Evolutionary conservation across 164 flowering plant genomes (phyloP).

Genomic region (Magnolia kwangsiensis): DNA sequence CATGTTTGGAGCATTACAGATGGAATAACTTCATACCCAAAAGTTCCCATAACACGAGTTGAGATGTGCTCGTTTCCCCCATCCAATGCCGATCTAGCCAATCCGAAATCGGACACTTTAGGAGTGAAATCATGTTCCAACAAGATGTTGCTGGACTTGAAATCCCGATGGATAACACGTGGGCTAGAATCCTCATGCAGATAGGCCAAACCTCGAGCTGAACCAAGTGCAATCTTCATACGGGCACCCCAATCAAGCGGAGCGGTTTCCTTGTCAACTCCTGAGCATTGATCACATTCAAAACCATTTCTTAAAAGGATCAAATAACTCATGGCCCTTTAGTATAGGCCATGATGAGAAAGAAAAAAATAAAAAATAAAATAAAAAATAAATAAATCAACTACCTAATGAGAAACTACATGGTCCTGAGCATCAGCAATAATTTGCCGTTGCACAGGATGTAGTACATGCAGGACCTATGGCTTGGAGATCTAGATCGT

Average conservation of each 20-base stretch:
- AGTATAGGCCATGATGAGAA: too few relatives aligned
- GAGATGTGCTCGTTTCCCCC: slow-evolving; percentile 75
- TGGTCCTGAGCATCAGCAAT: neutral
- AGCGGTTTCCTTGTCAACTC: slow-evolving; percentile 61
- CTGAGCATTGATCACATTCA: slow-evolving; percentile 26
- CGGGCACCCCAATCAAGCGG: slow-evolving; percentile 87
- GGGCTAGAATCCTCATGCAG: slow-evolving; percentile 98
- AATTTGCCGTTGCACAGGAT: neutral
- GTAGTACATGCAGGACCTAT: neutral
- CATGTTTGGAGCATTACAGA: neutral
- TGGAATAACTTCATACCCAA: slow-evolving; percentile 52
- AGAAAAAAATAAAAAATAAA: too few relatives aligned
- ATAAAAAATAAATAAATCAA: too few relatives aligned
- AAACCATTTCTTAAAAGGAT: neutral
- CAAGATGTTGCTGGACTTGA: slow-evolving; percentile 92
- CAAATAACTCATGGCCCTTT: neutral
- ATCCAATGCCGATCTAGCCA: slow-evolving; percentile 76
- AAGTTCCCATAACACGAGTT: slow-evolving; percentile 90
- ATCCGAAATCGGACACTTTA: slow-evolving; percentile 92
- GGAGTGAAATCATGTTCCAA: slow-evolving; percentile 87
- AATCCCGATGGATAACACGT: slow-evolving; percentile 89
- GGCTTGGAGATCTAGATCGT: too few relatives aligned
- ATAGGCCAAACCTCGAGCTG: slow-evolving; percentile 95
- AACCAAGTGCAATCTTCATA: slow-evolving; percentile 89
- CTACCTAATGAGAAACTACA: too few relatives aligned